A percentile compares a stretch with the other conserved stretches of the same genome.
Conservation (phyloP, 2,329 filamentous ascomycete species). For the Exophiala sp. region DNA sequence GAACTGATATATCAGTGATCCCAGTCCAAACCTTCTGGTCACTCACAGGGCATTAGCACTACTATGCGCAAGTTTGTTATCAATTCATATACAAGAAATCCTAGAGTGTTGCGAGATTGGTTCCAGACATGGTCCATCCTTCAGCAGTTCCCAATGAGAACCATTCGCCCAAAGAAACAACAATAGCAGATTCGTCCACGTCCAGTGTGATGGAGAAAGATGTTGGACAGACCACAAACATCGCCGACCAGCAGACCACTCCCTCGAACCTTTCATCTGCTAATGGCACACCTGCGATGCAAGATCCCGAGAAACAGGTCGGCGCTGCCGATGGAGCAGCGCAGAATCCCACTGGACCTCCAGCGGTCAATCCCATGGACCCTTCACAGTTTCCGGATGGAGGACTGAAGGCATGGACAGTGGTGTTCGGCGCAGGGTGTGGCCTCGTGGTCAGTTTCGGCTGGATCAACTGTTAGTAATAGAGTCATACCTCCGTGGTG, state of each 20-base stretch:
- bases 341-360: not conserved
- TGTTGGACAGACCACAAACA: constrained; percentile 5
- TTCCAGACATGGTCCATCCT: too few species aligned
- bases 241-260: not conserved
- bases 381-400: constrained; percentile 37
- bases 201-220: constrained; percentile 8
- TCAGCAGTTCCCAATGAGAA: too few species aligned
- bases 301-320: not conserved
- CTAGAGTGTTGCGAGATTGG: too few species aligned
- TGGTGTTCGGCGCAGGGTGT: constrained; percentile 40
- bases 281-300: too few species aligned
- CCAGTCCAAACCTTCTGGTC: too few species aligned
- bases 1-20: too few species aligned
- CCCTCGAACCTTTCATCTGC: constrained; percentile 1
- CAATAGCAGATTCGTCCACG: not conserved
- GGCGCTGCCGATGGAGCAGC: constrained; percentile 2
- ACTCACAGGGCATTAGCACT: too few species aligned
- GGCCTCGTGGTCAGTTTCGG: constrained; percentile 40
- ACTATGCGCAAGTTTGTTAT: too few species aligned
- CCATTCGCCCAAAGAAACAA: not conserved
- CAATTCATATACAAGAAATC: too few species aligned
- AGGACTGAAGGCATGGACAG: constrained; percentile 39
- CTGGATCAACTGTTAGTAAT: constrained; percentile 31
- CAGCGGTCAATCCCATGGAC: constrained; percentile 21
- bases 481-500: constrained; percentile 6